Conservation (phyloP, 2,329 filamentous ascomycete species). For the Verticillium nubilum region DNA sequence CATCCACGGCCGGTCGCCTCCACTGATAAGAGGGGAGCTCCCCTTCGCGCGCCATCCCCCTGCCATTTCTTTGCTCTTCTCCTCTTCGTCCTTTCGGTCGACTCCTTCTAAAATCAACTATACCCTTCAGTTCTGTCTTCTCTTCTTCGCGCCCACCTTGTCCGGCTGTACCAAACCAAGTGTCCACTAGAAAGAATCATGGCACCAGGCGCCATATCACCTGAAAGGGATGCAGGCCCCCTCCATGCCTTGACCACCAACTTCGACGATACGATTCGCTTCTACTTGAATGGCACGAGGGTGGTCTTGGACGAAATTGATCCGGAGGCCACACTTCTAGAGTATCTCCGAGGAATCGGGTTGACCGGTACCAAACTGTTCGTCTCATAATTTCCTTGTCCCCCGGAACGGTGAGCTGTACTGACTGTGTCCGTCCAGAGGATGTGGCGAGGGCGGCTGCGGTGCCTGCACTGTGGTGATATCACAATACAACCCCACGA, state of each 20-base stretch:
- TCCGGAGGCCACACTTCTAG: slow-evolving; percentile 84
- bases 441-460: slow-evolving; percentile 93
- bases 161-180: not conserved
- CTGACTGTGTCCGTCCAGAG: slow-evolving; percentile 34
- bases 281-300: slow-evolving; percentile 92
- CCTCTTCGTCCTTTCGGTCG: not conserved
- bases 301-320: slow-evolving; percentile 82
- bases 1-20: not conserved
- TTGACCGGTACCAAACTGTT: slow-evolving; percentile 89
- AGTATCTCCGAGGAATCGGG: slow-evolving; percentile 89
- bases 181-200: not conserved
- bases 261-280: slow-evolving; percentile 83
- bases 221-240: slow-evolving; percentile 28
- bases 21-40: not conserved
- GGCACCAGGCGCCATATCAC: not conserved
- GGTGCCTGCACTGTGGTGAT: slow-evolving; percentile 95
- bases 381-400: slow-evolving; percentile 14
- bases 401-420: not conserved
- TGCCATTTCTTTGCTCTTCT: not conserved
- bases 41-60: not conserved
- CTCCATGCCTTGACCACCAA: slow-evolving; percentile 58
- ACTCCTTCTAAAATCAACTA: not conserved
- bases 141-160: not conserved
- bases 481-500: slow-evolving; percentile 89
- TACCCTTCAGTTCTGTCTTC: not conserved